Base-by-base conservation (phyloP, 129 eudicot genomes). In the Escallonia rubra region DNA sequence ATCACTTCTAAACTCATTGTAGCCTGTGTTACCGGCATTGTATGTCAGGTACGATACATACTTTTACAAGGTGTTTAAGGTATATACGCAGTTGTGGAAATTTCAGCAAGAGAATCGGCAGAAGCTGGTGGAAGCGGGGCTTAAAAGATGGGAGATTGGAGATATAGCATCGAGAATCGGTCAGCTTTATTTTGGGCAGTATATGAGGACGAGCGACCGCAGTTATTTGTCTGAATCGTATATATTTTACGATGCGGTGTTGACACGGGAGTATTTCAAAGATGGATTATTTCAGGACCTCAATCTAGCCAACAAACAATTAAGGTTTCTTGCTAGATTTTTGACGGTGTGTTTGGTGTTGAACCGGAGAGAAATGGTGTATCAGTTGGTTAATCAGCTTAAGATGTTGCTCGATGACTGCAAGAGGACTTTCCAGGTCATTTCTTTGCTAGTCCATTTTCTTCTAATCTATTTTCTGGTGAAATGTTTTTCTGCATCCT, bases 141-240 rank as follows among this genome's bases (percentile, higher is more conserved):
- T 92, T 12, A 88, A 88, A 80, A 83, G 98, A 86, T 92, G 96
- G 96, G 98, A 92, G 80, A 88, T 92, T 81, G 98, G 98, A 61
- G 98, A 92, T 68, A 92, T 92, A 77, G 98, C 98, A 41, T 92
- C 96, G 13, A 78, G 98, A 64, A 92, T 92, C 69, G 98, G 96
- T 61, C 98, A 92, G 80, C 87, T 92, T 66, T 88, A 88, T 73
- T 92, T 92, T 47, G 98, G 98, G 61, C 96, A 86, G 78, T 92
- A 92, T 72, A 92, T 88, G 98, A 82, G 96, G 79, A 88, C 98
- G 14, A 82, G 98, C 69, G 89, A 86, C 74, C 95, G 91, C 59
- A 92, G 85, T 74, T 88, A 88, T 72, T 64, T 92, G 73, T 88
- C 95, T 2, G 98, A 92, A 74, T 88, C 98, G 4, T 92, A 92